Evolutionary conservation across 2,329 filamentous ascomycete genomes (phyloP).

Genomic region (Fusarium sterilihyphosum): DNA sequence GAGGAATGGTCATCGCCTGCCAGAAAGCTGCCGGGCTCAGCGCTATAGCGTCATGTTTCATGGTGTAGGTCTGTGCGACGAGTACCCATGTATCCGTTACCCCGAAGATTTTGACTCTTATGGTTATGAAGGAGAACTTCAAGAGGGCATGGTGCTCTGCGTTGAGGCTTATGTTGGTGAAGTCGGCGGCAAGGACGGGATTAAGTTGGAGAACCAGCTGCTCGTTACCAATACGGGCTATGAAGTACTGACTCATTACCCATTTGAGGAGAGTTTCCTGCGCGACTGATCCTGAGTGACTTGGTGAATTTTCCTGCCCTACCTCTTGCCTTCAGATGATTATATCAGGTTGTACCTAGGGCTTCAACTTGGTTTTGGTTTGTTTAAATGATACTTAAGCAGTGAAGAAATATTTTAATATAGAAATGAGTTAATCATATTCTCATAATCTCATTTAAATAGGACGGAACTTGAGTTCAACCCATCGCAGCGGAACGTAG

Average conservation of each 20-base stretch:
- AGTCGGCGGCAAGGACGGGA: not conserved
- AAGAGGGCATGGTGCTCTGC: not conserved
- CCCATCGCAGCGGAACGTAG: not conserved
- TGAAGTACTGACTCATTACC: not conserved
- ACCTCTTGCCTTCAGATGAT: not conserved
- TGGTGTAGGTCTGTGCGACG: not conserved
- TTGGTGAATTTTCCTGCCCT: not conserved
- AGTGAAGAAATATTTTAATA: accelerated
- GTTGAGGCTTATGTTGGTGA: not conserved
- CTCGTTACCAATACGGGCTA: not conserved
- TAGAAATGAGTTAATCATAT: accelerated
- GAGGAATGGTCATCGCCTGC: not conserved
- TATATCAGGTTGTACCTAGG: accelerated
- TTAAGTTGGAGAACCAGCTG: not conserved
- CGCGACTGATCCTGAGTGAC: not conserved
- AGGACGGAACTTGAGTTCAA: not conserved
- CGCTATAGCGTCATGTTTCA: not conserved
- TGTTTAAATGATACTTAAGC: not conserved
- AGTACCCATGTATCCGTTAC: not conserved
- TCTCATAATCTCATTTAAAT: not conserved
- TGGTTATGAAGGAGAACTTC: not conserved
- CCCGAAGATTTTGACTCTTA: not conserved
- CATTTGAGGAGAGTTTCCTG: not conserved
- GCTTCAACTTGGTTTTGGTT: not conserved
- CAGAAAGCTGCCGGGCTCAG: not conserved